These are phyloP conservation scores for Gnomoniopsis sp. DNA, from an alignment of 2,329 filamentous ascomycete species.

Conservation along the genomic window DNA sequence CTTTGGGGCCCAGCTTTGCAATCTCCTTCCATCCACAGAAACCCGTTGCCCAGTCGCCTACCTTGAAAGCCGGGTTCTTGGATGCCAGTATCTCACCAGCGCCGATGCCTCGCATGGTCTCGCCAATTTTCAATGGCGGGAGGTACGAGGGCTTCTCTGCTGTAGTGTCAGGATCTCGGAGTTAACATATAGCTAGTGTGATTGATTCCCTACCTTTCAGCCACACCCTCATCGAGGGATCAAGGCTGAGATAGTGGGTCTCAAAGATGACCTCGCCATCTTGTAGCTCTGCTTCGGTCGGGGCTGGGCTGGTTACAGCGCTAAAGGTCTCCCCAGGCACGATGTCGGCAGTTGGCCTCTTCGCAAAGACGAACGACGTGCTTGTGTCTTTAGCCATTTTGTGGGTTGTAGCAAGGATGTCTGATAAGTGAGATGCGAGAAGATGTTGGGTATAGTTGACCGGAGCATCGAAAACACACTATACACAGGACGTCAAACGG, in stretches of 20 bases:
- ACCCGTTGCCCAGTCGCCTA: conserved; percentile 49
- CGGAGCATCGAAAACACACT: background rate
- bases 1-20: conserved; percentile 42
- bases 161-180: background rate
- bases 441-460: background rate
- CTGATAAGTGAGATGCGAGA: background rate
- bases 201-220: conserved; percentile 40
- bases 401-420: background rate
- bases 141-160: conserved; percentile 42
- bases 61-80: conserved; percentile 41
- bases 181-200: background rate
- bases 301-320: conserved; percentile 46
- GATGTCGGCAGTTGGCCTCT: conserved; percentile 59
- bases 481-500: background rate
- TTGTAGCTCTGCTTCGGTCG: conserved; percentile 43
- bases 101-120: conserved; percentile 55
- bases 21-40: conserved; percentile 57
- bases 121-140: conserved; percentile 57
- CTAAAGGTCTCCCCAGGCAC: conserved; percentile 64
- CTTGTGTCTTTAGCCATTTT: conserved; percentile 16
- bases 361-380: conserved; percentile 46
- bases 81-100: conserved; percentile 51
- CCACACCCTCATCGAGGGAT: conserved; percentile 65
- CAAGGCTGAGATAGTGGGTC: conserved; percentile 54
- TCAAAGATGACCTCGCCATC: conserved; percentile 52